Conservation (phyloP, 371 early-diverging fungal genomes). For the Lichtheimia corymbifera region DNA sequence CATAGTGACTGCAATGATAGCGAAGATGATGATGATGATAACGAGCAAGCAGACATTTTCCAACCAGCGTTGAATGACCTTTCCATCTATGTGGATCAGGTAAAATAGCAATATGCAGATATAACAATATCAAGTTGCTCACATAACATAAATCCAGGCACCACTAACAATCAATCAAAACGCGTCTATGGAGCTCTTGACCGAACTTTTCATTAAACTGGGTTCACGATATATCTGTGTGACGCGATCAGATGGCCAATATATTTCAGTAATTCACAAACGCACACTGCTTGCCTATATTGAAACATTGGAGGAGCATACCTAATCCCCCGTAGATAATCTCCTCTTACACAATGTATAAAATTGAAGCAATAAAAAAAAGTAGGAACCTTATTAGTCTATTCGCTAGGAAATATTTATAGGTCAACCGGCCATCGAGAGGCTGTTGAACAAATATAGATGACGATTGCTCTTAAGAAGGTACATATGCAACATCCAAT, state of each 20-base stretch:
- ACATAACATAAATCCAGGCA: constrained; percentile 40
- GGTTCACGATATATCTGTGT: constrained; percentile 70
- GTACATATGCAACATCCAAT: too few relatives aligned
- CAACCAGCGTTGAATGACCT: constrained; percentile 50
- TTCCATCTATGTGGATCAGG: constrained; percentile 75
- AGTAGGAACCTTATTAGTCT: too few relatives aligned
- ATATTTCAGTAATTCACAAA: constrained; percentile 77
- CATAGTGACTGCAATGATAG: neutral
- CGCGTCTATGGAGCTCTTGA: constrained; percentile 81
- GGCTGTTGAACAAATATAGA: too few relatives aligned
- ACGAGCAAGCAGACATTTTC: constrained; percentile 4
- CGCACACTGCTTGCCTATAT: constrained; percentile 69
- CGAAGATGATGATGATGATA: constrained; percentile 2
- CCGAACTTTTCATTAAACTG: constrained; percentile 84
- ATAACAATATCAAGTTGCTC: neutral
- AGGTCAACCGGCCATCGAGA: too few relatives aligned
- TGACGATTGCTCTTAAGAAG: too few relatives aligned
- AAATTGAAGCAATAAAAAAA: too few relatives aligned
- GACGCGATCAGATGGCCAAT: constrained; percentile 57
- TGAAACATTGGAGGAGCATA: constrained; percentile 54
- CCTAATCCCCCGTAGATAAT: too few relatives aligned
- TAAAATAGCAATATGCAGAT: constrained; percentile 12
- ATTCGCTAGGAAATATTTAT: too few relatives aligned
- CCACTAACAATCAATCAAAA: constrained; percentile 75
- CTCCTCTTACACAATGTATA: too few relatives aligned